Percentiles rank a stretch among this genome's conserved stretches.
Conservation (phyloP, 768 basidiomycete genomes). For the Russula abietina region DNA sequence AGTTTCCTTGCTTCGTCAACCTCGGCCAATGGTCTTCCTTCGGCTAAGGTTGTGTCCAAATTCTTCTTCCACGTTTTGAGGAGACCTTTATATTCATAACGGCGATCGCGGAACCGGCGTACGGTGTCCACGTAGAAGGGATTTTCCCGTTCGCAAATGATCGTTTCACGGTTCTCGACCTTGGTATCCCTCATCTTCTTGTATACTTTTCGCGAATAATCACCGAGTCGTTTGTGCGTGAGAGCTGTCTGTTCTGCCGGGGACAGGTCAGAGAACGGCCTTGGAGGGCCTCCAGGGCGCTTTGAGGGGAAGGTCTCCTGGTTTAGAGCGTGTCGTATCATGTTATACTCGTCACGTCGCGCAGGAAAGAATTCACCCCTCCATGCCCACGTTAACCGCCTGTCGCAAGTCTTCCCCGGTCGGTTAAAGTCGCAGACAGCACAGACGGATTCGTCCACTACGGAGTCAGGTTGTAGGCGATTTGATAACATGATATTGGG, state of each 20-base stretch:
- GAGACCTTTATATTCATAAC: constrained; percentile 98
- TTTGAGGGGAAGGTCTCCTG: constrained; percentile 89
- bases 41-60: constrained; percentile 65
- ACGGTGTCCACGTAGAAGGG: constrained; percentile 99
- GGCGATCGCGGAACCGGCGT: constrained; percentile 90
- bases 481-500: constrained; percentile 99
- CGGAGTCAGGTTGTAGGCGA: constrained; percentile 94
- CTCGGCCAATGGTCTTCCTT: constrained; percentile 71
- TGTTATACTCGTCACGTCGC: constrained; percentile 94
- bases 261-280: constrained; percentile 79
- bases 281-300: constrained; percentile 60
- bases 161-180: constrained; percentile 87
- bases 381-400: constrained; percentile 97
- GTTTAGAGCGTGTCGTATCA: constrained; percentile 95
- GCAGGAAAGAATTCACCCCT: constrained; percentile 98
- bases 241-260: constrained; percentile 85
- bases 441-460: constrained; percentile 93
- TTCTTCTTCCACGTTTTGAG: constrained; percentile 99
- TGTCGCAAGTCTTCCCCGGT: constrained; percentile 91
- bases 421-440: constrained; percentile 98
- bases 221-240: constrained; percentile 92
- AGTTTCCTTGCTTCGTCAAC: constrained; percentile 98
- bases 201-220: constrained; percentile 98
- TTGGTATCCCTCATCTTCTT: constrained; percentile 98
- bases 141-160: constrained; percentile 96